Evolutionary conservation across 176 grass and related monocot species (phyloP), one percentile per base, ranked within the genome.

Genomic region (Tillandsia fasciculata): DNA sequence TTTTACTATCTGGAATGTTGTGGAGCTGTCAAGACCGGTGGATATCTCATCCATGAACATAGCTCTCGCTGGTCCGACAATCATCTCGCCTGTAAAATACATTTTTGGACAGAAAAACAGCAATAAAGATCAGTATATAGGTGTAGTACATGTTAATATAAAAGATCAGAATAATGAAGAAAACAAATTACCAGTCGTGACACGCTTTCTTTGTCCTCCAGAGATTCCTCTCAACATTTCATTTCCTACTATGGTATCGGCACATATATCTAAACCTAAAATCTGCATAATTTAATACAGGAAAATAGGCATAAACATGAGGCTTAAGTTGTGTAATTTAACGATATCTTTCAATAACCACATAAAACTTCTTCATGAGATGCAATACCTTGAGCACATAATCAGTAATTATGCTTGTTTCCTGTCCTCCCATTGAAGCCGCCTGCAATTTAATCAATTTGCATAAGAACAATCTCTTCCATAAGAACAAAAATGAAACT

Each of bases 201-300:
- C 91, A 80, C 91, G 79, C 84, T 96, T 96, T 66, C 81, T 96
- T 65, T 90, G 87, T 66, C 91, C 91, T 63, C 87, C 91, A 3
- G 87, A 96, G 78, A 96, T 77, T 15, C 91, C 91, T 83, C 91
- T 87, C 49, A 96, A 59, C 83, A 96, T 89, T 78, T 85, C 83
- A 42, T 87, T 81, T 69, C 91, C 91, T 51, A 96, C 84, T 0
- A 96, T 70, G 73, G 87, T 96, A 68, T 96, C 84, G 29, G 87
- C 91, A 70, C 91, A 96, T 18, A 90, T 72, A 67, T 96, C 91
- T 73, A 96, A 70, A 11, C 91, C 91, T 68, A 91, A 64, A 24
- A 96, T 64, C 91, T 96, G 76, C 64, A 50, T 27, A 71, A 24
- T 24, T 24, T 24, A 24, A 24, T 24, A 24, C 24, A 24, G 24